A percentile compares a stretch with the other conserved stretches of the same genome.
Evolutionary conservation across 2,329 filamentous ascomycete species (phyloP).

Genomic region (Exophiala aquamarina): DNA sequence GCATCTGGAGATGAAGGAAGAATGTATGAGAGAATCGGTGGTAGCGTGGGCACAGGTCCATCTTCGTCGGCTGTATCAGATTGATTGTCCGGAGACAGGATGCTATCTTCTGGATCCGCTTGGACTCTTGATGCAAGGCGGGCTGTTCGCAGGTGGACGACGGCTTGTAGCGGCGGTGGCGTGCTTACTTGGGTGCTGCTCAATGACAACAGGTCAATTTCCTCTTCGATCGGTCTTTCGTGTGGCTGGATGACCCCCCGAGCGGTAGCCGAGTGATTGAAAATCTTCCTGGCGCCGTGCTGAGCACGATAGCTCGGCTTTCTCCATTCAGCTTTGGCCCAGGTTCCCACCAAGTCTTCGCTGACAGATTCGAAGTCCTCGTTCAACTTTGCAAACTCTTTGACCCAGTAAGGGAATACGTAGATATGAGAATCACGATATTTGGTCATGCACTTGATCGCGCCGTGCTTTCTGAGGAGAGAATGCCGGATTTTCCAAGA

Average conservation of each 20-base stretch:
- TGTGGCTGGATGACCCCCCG: slow-evolving; percentile 32
- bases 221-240: slow-evolving; percentile 48
- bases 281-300: slow-evolving; percentile 49
- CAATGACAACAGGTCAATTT: slow-evolving; percentile 55
- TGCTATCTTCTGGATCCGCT: slow-evolving; percentile 21
- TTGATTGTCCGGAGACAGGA: slow-evolving; percentile 18
- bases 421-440: slow-evolving; percentile 94
- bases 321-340: slow-evolving; percentile 94
- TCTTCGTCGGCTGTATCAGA: slow-evolving; percentile 17
- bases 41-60: slow-evolving; percentile 20
- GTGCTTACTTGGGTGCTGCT: slow-evolving; percentile 51
- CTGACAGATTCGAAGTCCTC: slow-evolving; percentile 82
- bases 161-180: slow-evolving; percentile 19
- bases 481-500: slow-evolving; percentile 72
- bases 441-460: slow-evolving; percentile 75
- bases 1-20: slow-evolving; percentile 57
- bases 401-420: slow-evolving; percentile 86
- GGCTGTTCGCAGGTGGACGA: slow-evolving; percentile 10
- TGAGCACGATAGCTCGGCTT: slow-evolving; percentile 35
- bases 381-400: slow-evolving; percentile 78
- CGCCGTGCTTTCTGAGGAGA: slow-evolving; percentile 71
- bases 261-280: slow-evolving; percentile 36
- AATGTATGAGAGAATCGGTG: slow-evolving; percentile 43
- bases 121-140: slow-evolving; percentile 36
- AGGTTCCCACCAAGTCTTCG: slow-evolving; percentile 91